A percentile compares a stretch with the other conserved stretches of the same genome.
phyloP scores from a whole-genome alignment of 768 basidiomycete genomes.

The Mycena capillaripes region DNA sequence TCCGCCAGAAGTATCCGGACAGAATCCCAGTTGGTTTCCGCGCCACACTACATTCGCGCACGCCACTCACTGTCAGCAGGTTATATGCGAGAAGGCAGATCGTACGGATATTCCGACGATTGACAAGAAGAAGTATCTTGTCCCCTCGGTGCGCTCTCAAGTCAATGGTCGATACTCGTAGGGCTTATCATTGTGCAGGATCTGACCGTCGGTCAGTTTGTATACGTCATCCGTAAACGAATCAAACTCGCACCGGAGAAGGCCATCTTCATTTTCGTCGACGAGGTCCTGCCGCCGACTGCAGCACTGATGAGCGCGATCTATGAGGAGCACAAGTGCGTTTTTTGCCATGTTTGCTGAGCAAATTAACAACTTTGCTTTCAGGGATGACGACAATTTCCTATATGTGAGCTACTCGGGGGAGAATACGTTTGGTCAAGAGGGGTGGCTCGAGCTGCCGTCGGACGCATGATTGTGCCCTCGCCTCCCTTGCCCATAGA shows the following conservation, averaged over 20 bases:
- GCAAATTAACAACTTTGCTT: slow-evolving; percentile 42
- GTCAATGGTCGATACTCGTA: slow-evolving; percentile 1
- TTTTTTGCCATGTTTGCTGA: slow-evolving; percentile 35
- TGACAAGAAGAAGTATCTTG: slow-evolving; percentile 99
- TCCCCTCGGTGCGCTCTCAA: slow-evolving; percentile 83
- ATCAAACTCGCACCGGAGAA: slow-evolving; percentile 99
- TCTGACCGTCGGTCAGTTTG: slow-evolving; percentile 97
- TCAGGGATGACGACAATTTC: slow-evolving; percentile 98
- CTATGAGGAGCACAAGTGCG: slow-evolving; percentile 99
- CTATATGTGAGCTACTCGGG: slow-evolving; percentile 98
- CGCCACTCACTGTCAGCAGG: slow-evolving; percentile 62
- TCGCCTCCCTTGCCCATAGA: slow-evolving; percentile 24
- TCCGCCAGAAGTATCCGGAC: slow-evolving; percentile 98
- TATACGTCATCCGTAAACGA: slow-evolving; percentile 99
- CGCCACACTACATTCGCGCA: neutral
- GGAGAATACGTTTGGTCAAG: slow-evolving; percentile 93
- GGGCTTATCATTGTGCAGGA: slow-evolving; percentile 65
- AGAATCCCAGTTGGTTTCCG: slow-evolving; percentile 88
- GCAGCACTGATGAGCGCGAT: slow-evolving; percentile 99
- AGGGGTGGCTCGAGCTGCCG: slow-evolving; percentile 63
- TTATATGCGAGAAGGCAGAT: slow-evolving; percentile 99
- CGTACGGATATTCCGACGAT: slow-evolving; percentile 98
- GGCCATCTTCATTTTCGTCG: slow-evolving; percentile 99
- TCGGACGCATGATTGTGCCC: slow-evolving; percentile 55
- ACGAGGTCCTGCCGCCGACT: slow-evolving; percentile 98